Percentiles rank a stretch among this genome's conserved stretches.
Evolutionary conservation across 139 green algal species (phyloP).

Genomic region (Limnomonas spitsbergensis): DNA sequence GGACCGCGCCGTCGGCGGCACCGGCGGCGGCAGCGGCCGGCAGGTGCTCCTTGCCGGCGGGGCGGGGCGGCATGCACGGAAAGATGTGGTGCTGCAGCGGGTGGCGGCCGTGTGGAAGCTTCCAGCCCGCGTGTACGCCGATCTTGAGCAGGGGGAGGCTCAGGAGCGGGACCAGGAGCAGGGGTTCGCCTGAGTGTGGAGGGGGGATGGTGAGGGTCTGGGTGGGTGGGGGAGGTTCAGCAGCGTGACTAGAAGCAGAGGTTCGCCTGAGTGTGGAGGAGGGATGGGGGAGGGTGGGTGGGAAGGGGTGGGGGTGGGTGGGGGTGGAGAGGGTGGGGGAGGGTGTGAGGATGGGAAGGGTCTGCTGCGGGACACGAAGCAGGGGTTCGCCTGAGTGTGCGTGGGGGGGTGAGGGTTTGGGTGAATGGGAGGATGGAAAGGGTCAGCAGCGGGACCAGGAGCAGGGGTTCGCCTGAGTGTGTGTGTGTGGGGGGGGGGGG

Average conservation of each 20-base stretch:
- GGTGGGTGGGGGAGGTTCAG: background rate
- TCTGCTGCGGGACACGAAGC: background rate
- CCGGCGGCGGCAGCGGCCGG: too few relatives aligned
- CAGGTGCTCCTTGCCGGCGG: background rate
- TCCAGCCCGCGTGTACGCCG: background rate
- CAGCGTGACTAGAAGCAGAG: background rate
- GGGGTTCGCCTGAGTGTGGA: background rate
- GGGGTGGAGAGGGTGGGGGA: too few relatives aligned
- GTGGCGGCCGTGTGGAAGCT: background rate
- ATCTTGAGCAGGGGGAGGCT: slow-evolving; percentile 2
- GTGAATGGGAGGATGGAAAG: background rate
- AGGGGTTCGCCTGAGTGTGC: too few relatives aligned
- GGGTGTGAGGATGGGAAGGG: too few relatives aligned
- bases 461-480: slow-evolving; percentile 1
- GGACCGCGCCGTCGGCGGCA: background rate
- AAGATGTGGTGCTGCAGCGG: slow-evolving; percentile 13
- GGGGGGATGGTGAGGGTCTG: too few relatives aligned
- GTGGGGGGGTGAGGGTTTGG: too few relatives aligned
- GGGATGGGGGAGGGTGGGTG: too few relatives aligned
- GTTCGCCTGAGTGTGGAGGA: background rate
- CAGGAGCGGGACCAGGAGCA: slow-evolving; percentile 5
- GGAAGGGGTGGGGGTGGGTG: too few relatives aligned
- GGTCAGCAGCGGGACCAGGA: background rate
- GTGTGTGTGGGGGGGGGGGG: too few relatives aligned
- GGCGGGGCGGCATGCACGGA: background rate